phyloP scores from a whole-genome alignment of 2,329 filamentous ascomycete genomes.

The Aspergillus awamori region DNA sequence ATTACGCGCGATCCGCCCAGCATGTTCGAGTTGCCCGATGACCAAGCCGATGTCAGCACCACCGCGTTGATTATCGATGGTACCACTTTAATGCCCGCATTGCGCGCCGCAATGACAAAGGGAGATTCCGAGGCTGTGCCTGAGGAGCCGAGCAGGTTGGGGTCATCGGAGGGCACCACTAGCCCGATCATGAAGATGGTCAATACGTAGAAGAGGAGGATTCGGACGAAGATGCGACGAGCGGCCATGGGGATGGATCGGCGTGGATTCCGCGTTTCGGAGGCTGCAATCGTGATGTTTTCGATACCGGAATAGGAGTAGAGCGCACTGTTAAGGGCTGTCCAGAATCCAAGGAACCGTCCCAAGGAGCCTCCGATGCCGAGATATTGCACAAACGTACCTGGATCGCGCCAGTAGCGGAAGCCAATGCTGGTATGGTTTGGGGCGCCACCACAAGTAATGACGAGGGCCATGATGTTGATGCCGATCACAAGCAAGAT shows the following conservation, averaged over 20 bases:
- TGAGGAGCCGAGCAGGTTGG: conserved; percentile 48
- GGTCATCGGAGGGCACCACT: conserved; percentile 51
- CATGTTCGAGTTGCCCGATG: conserved; percentile 46
- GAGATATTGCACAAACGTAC: conserved; percentile 43
- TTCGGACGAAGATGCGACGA: conserved; percentile 56
- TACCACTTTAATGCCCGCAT: conserved; percentile 47
- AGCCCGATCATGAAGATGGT: conserved; percentile 59
- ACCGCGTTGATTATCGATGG: conserved; percentile 45
- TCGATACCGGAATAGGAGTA: conserved; percentile 43
- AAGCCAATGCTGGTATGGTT: conserved; percentile 52
- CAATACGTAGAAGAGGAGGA: conserved; percentile 61
- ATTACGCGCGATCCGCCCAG: conserved; percentile 42
- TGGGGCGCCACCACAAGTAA: conserved; percentile 51
- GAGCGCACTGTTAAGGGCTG: conserved; percentile 25
- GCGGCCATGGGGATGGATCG: conserved; percentile 57
- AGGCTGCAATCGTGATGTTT: conserved; percentile 57
- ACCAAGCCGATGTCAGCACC: conserved; percentile 45
- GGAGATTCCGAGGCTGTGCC: conserved; percentile 50
- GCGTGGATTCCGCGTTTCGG: conserved; percentile 56
- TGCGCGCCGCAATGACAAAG: conserved; percentile 55
- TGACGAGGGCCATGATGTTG: conserved; percentile 58
- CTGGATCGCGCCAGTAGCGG: conserved; percentile 49
- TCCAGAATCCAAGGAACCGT: conserved; percentile 49
- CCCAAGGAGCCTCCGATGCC: conserved; percentile 45
- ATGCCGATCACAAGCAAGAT: conserved; percentile 64